A percentile compares a stretch with the other conserved stretches of the same genome.
Conservation (phyloP, 257 asterid species). For the Ocimum tenuiflorum region DNA sequence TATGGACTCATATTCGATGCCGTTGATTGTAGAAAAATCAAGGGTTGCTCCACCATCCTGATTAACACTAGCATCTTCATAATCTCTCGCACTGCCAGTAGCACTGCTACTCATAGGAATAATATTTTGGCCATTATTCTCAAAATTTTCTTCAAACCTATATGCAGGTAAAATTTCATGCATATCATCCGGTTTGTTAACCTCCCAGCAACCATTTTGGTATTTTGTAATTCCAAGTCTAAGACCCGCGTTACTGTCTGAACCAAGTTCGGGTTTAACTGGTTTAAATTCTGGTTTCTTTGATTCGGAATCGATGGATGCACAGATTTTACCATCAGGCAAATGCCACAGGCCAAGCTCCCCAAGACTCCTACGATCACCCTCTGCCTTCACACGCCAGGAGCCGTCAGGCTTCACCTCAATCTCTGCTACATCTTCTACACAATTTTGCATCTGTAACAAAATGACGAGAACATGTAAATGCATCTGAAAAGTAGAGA, state of each 20-base stretch:
- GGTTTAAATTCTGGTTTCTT: slow-evolving; percentile 52
- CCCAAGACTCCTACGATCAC: slow-evolving; percentile 65
- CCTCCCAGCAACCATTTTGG: slow-evolving; percentile 83
- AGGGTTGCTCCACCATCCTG: slow-evolving; percentile 66
- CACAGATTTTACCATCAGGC: slow-evolving; percentile 69
- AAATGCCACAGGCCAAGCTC: slow-evolving; percentile 88
- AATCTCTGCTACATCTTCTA: slow-evolving; percentile 78
- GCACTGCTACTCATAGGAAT: slow-evolving; percentile 96
- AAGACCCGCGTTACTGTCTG: slow-evolving; percentile 65
- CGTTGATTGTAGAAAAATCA: slow-evolving; percentile 53
- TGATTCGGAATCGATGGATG: slow-evolving; percentile 26
- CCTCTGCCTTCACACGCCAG: slow-evolving; percentile 91
- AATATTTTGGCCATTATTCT: slow-evolving; percentile 30
- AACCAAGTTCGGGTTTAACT: slow-evolving; percentile 65
- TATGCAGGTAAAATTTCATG: slow-evolving; percentile 40
- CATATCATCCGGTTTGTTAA: slow-evolving; percentile 50
- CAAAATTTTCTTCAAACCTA: slow-evolving; percentile 38
- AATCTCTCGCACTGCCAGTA: slow-evolving; percentile 81
- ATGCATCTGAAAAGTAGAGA: slow-evolving; percentile 1
- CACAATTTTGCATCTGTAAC: slow-evolving; percentile 57
- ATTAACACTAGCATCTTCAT: slow-evolving; percentile 86
- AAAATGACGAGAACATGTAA: slow-evolving; percentile 11
- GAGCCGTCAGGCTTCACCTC: slow-evolving; percentile 98
- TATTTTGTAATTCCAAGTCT: slow-evolving; percentile 64
- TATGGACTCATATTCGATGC: slow-evolving; percentile 68